A percentile compares a stretch with the other conserved stretches of the same genome.
Evolutionary conservation across 106 monocot genomes (phyloP).

Genomic region (Dioscorea zingiberensis): DNA sequence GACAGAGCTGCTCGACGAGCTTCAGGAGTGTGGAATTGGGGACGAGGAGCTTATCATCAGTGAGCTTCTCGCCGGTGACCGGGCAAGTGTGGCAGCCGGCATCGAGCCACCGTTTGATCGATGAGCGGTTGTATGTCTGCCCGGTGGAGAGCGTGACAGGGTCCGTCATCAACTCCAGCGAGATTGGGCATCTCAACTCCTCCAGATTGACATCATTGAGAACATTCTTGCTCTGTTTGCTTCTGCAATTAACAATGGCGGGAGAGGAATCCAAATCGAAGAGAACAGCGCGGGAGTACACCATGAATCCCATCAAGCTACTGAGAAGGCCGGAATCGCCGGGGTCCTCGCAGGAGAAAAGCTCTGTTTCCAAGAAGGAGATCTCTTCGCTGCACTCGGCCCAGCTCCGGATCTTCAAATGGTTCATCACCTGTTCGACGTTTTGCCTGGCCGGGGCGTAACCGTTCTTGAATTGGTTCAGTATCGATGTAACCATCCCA

Average conservation of each 20-base stretch:
- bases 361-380: conserved; percentile 57
- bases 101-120: conserved; percentile 67
- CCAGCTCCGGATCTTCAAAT: conserved; percentile 56
- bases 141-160: conserved; percentile 82
- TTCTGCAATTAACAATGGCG: background rate
- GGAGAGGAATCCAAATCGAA: conserved; percentile 20
- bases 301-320: conserved; percentile 51
- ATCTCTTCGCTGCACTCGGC: conserved; percentile 62
- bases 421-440: conserved; percentile 33
- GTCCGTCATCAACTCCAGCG: conserved; percentile 79
- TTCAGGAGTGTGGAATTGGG: conserved; percentile 56
- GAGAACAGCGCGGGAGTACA: conserved; percentile 51
- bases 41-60: conserved; percentile 19
- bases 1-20: conserved; percentile 35
- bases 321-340: conserved; percentile 30
- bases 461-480: conserved; percentile 31
- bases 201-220: conserved; percentile 30
- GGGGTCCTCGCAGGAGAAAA: conserved; percentile 13
- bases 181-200: conserved; percentile 65
- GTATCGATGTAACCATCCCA: conserved; percentile 22
- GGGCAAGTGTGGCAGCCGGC: conserved; percentile 62
- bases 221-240: background rate
- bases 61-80: conserved; percentile 61
- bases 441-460: conserved; percentile 17
- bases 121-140: conserved; percentile 81